Evolutionary conservation across 495 filamentous ascomycete species (phyloP).

Genomic region (Letharia lupina): DNA sequence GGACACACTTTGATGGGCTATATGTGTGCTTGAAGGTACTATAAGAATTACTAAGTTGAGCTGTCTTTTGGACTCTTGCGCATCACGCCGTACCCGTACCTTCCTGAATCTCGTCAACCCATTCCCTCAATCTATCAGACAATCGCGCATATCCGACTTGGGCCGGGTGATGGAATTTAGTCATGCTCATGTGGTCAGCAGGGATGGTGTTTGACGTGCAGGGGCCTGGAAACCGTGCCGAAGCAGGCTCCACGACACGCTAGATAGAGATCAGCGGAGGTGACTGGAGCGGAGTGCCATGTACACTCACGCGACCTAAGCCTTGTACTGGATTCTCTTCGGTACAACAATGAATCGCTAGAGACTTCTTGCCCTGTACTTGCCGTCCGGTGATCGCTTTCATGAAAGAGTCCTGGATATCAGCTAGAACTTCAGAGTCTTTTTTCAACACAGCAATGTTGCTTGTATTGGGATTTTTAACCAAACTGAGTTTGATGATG

Average conservation of each 20-base stretch:
- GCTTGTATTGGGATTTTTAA: not conserved
- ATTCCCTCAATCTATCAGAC: not conserved
- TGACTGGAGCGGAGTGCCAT: not conserved
- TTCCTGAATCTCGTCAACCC: not conserved
- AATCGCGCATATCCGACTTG: not conserved
- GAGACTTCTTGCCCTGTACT: too few relatives aligned
- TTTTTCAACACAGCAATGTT: not conserved
- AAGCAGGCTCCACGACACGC: not conserved
- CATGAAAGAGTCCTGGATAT: not conserved
- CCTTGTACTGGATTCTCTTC: not conserved
- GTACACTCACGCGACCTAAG: not conserved
- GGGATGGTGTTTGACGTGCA: not conserved
- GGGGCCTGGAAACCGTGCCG: not conserved
- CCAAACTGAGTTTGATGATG: not conserved
- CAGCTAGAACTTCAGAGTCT: not conserved
- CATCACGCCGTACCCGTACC: not conserved
- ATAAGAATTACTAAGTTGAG: not conserved
- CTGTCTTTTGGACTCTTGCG: not conserved
- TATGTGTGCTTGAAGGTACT: not conserved
- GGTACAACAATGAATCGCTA: not conserved
- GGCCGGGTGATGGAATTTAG: not conserved
- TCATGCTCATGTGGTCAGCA: slow-evolving; percentile 4
- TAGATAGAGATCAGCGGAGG: not conserved
- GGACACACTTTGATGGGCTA: not conserved
- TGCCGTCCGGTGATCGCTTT: not conserved